phyloP scores from a whole-genome alignment of 768 basidiomycete genomes.

The Phaeotremella skinneri region DNA sequence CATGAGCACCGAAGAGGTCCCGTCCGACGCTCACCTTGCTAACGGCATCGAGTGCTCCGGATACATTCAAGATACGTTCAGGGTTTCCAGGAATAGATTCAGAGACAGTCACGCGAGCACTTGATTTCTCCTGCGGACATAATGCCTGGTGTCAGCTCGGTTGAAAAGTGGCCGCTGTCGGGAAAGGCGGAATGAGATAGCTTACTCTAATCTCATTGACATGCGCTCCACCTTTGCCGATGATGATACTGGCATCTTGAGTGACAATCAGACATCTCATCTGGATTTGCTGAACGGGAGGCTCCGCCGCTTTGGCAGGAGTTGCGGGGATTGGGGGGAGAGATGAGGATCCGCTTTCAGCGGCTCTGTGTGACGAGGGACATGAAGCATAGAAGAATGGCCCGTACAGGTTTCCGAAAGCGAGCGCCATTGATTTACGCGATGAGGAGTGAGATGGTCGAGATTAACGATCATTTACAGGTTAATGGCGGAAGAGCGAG shows the following conservation, averaged over 20 bases:
- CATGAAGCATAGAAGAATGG: not conserved
- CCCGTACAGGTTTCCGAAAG: not conserved
- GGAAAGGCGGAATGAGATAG: not conserved
- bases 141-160: slow-evolving; percentile 3
- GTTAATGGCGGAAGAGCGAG: too few species aligned
- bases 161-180: not conserved
- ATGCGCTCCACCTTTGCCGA: slow-evolving; percentile 90
- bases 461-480: too few species aligned
- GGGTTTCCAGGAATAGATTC: slow-evolving; percentile 99
- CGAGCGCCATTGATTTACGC: too few species aligned
- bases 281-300: slow-evolving; percentile 70
- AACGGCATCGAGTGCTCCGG: slow-evolving; percentile 95
- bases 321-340: slow-evolving; percentile 28
- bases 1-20: slow-evolving; percentile 6
- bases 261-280: slow-evolving; percentile 99
- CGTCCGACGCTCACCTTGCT: slow-evolving; percentile 93
- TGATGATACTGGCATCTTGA: slow-evolving; percentile 98
- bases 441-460: too few species aligned
- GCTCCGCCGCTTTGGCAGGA: slow-evolving; percentile 34
- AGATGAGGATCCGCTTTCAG: slow-evolving; percentile 25
- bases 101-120: slow-evolving; percentile 92
- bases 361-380: not conserved
- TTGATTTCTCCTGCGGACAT: slow-evolving; percentile 63
- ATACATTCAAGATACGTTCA: slow-evolving; percentile 96
- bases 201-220: slow-evolving; percentile 94